Conservation (phyloP, 305 asterid genomes). For the Ilex paraguariensis region DNA sequence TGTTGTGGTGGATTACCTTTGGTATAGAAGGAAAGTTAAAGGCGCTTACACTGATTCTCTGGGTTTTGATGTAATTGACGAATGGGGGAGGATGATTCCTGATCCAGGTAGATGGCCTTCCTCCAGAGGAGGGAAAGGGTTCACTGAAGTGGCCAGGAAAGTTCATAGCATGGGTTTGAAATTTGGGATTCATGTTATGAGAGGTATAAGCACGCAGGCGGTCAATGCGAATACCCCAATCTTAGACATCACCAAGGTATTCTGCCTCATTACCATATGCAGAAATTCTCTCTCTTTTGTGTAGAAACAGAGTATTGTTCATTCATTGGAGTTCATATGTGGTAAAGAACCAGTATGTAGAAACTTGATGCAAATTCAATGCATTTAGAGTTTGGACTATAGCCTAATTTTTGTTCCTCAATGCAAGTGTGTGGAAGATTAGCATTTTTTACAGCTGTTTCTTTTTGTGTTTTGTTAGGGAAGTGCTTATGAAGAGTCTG, state of each 20-base stretch:
- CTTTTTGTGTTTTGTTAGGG: constrained; percentile 37
- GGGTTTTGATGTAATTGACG: constrained; percentile 82
- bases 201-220: constrained; percentile 87
- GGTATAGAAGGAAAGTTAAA: constrained; percentile 77
- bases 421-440: too few relatives aligned
- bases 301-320: too few relatives aligned
- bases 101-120: constrained; percentile 95
- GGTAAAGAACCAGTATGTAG: too few relatives aligned
- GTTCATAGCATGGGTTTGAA: constrained; percentile 86
- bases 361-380: too few relatives aligned
- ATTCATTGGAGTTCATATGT: too few relatives aligned
- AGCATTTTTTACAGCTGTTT: too few relatives aligned
- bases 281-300: too few relatives aligned
- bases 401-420: too few relatives aligned
- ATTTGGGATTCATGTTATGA: constrained; percentile 93
- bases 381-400: too few relatives aligned
- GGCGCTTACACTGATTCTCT: constrained; percentile 73
- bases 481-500: constrained; percentile 63
- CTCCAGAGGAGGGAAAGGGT: constrained; percentile 64
- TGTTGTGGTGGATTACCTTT: constrained; percentile 94
- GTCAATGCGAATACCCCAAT: constrained; percentile 70
- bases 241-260: constrained; percentile 69
- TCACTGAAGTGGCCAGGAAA: constrained; percentile 52
- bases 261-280: background rate
- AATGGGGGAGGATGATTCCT: constrained; percentile 96